Conservation (phyloP, 192 early-diverging fungal species). For the Dissophora globulifera region DNA sequence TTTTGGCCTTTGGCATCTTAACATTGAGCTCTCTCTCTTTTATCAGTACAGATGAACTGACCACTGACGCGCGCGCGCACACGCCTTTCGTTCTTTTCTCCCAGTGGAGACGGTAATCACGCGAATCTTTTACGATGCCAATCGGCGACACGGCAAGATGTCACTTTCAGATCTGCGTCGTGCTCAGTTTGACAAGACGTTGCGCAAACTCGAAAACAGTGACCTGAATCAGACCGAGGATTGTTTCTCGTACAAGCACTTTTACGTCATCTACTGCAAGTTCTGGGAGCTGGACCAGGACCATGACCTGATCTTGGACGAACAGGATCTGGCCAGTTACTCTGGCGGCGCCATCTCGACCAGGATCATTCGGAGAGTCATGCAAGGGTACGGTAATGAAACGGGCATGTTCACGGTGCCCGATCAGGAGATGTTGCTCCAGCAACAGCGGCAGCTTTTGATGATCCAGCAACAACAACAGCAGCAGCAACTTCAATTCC, state of each 20-base stretch:
- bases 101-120: slow-evolving; percentile 89
- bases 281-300: slow-evolving; percentile 95
- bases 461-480: slow-evolving; percentile 36
- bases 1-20: too few relatives aligned
- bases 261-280: slow-evolving; percentile 97
- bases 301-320: slow-evolving; percentile 83
- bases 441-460: too few relatives aligned
- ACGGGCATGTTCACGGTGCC: slow-evolving; percentile 51
- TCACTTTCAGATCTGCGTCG: slow-evolving; percentile 80
- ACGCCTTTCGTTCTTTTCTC: slow-evolving; percentile 6
- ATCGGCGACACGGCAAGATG: slow-evolving; percentile 77
- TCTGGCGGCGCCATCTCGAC: slow-evolving; percentile 76
- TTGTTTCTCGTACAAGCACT: slow-evolving; percentile 96
- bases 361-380: slow-evolving; percentile 76
- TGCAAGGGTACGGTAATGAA: slow-evolving; percentile 73
- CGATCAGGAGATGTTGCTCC: slow-evolving; percentile 23
- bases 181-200: slow-evolving; percentile 66
- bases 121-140: slow-evolving; percentile 83
- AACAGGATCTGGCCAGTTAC: slow-evolving; percentile 77
- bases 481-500: slow-evolving; percentile 24
- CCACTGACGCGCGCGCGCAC: not conserved
- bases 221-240: slow-evolving; percentile 73
- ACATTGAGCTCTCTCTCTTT: too few relatives aligned
- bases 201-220: slow-evolving; percentile 72
- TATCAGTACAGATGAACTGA: too few relatives aligned